A percentile compares a stretch with the other conserved stretches of the same genome.
Evolutionary conservation across 2,329 filamentous ascomycete genomes (phyloP).

Genomic region (Cryphonectria japonica): DNA sequence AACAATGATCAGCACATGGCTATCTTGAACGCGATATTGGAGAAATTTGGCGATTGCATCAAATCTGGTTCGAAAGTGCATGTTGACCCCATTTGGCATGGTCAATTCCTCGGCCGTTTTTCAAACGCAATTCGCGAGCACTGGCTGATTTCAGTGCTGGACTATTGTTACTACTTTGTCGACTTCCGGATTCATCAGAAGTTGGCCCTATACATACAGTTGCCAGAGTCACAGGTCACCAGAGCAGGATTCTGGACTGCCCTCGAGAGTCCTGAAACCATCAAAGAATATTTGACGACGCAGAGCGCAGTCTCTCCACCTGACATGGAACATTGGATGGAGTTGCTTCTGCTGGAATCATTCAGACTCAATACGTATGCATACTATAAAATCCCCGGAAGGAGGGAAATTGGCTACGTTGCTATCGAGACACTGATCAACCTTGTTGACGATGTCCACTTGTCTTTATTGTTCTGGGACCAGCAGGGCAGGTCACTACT

Average conservation of each 20-base stretch:
- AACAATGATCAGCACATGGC: background rate
- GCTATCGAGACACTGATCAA: background rate
- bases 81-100: too few species aligned
- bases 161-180: background rate
- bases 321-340: background rate
- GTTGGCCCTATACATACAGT: background rate
- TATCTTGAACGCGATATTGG: background rate
- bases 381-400: too few species aligned
- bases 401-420: background rate
- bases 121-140: fast-evolving
- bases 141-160: background rate
- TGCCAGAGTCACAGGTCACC: background rate
- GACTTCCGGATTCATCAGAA: background rate
- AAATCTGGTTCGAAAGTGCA: background rate
- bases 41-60: background rate
- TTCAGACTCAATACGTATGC: background rate
- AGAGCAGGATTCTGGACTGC: background rate
- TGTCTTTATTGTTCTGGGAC: background rate
- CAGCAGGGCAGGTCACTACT: background rate
- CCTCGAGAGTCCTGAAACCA: background rate
- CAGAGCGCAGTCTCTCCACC: background rate
- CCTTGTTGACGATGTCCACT: background rate
- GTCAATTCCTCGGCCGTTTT: background rate
- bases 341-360: background rate
- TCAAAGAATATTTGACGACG: background rate